phyloP scores from a whole-genome alignment of 2,329 filamentous ascomycete genomes.

The Dactylella cylindrospora region DNA sequence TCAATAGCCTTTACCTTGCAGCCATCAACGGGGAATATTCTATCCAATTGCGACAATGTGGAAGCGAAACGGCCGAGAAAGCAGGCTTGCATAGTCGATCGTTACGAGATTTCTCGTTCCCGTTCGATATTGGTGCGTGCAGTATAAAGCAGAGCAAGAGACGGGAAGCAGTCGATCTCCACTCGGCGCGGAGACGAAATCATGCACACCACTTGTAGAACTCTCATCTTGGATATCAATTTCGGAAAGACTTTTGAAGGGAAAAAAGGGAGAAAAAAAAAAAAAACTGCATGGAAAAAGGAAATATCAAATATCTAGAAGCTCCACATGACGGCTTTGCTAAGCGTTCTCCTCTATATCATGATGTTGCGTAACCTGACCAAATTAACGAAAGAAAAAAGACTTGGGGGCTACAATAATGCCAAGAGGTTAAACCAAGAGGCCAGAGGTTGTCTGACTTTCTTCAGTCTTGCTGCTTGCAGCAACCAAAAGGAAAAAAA shows the following conservation, averaged over 20 bases:
- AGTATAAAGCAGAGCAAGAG: constrained; percentile 20
- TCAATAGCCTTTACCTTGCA: constrained; percentile 10
- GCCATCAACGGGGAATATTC: constrained; percentile 14
- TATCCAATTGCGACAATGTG: constrained; percentile 42
- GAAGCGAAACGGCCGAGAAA: constrained; percentile 40
- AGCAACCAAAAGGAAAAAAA: constrained; percentile 8
- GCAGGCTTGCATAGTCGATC: constrained; percentile 32
- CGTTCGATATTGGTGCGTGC: constrained; percentile 23
- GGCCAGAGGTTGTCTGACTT: constrained; percentile 10
- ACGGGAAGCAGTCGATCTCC: constrained; percentile 39
- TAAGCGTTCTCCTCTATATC: constrained; percentile 1
- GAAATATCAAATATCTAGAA: no score
- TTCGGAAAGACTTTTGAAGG: constrained; percentile 18
- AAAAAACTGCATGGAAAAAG: constrained; percentile 9
- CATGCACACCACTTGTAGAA: constrained; percentile 21
- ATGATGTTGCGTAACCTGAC: constrained; percentile 38
- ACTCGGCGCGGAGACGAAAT: constrained; percentile 24
- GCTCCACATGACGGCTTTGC: constrained; percentile 32
- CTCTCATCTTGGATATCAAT: constrained; percentile 6
- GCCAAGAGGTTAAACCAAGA: no score
- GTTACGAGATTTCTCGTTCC: constrained; percentile 31
- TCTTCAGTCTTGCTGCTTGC: constrained; percentile 15
- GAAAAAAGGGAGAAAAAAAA: no score
- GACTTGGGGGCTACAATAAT: no score
- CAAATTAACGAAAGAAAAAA: no score